Evolutionary conservation across 148 eudicot genomes (phyloP), one percentile per base, ranked within the genome.

Genomic region (Oxyria digyna): DNA sequence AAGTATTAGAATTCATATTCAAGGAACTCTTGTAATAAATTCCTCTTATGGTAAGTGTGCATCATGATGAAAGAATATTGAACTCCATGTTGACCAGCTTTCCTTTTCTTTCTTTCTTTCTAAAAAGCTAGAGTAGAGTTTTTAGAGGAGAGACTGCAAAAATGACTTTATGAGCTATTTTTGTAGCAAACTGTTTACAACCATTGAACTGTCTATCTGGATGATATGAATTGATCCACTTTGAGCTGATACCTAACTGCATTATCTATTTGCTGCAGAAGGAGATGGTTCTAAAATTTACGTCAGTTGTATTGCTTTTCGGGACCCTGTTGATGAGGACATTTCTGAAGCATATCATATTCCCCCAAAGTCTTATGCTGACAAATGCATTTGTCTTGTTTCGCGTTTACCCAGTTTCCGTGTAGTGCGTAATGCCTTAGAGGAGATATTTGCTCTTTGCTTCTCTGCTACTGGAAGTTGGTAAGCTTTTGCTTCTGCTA

Each of bases 201-300:
- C 29, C 27, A 10, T 23, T 52, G 15, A 21, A 6, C 31, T 50
- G 57, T 50, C 10, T 12, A 7, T 50, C 3, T 50, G 57, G 21
- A 18, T 49, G 46, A 15, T 17, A 45, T n/a, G 8, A 46, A 46
- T 5, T n/a, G 31, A 52, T 52, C 27, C 3, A 43, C 52, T 68
- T 26, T 20, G 21, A 20, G 26, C 46, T 65, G 68, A 38, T 62
- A 18, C 67, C 35, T 73, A 42, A 41, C 67, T 80, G 54, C 67
- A 63, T 69, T 46, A 65, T 68, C 67, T 70, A 17, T 31, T 74
- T 71, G 29, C 69, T 85, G 81, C 89, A 90, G 99, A 94, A 89
- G 99, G 99, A 20, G 99, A 94, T 81, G 99, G 99, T 20, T 90
- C 97, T 41, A 90, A 94, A 78, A 94, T 94, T 38, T 94, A 90